A percentile compares a stretch with the other conserved stretches of the same genome.
Conservation (phyloP, 148 eudicot species). For the Camellia japonica region DNA sequence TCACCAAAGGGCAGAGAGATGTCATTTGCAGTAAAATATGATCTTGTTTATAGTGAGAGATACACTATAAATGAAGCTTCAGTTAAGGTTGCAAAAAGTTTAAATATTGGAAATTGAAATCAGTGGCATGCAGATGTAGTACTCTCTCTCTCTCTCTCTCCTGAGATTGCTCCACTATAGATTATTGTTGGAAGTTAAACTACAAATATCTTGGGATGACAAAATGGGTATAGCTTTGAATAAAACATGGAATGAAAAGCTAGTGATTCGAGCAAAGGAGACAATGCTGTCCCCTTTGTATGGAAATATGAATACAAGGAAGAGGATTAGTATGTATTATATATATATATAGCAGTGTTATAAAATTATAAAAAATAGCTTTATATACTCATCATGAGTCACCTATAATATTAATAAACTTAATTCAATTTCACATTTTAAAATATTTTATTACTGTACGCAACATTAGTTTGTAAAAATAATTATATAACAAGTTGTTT, state of each 20-base stretch:
- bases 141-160: neutral
- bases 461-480: no score
- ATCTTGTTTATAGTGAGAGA: neutral
- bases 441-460: no score
- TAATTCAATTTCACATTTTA: no score
- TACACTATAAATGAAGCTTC: neutral
- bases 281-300: conserved; percentile 33
- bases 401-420: no score
- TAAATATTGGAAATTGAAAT: neutral
- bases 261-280: conserved; percentile 22
- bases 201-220: conserved; percentile 17
- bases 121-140: no score
- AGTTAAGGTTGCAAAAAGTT: neutral
- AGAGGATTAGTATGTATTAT: conserved; percentile 6
- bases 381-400: no score
- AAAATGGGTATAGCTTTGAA: conserved; percentile 7
- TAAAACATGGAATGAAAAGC: conserved; percentile 12
- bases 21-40: neutral
- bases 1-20: neutral
- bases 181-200: neutral
- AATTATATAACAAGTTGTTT: no score
- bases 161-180: neutral
- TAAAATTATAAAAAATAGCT: no score
- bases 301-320: conserved; percentile 28
- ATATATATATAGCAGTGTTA: no score